phyloP scores from a whole-genome alignment of 768 basidiomycete genomes.

The Russula abietina region DNA sequence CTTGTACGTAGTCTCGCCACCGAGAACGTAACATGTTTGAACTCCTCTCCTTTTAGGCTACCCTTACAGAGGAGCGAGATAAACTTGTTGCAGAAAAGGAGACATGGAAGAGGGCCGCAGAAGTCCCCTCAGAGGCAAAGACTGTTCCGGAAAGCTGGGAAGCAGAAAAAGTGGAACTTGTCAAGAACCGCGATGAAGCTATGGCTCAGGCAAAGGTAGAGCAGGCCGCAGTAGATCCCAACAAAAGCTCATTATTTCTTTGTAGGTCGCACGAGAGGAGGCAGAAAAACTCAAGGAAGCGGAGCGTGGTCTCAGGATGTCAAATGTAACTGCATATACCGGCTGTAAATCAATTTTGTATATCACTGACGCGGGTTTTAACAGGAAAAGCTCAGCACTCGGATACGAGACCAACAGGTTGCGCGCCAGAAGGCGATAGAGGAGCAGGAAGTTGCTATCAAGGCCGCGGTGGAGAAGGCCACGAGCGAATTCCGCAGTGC shows the following conservation, averaged over 20 bases:
- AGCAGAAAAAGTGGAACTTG: constrained; percentile 51
- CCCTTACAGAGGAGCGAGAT: constrained; percentile 55
- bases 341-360: not conserved
- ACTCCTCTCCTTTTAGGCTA: not conserved
- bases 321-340: constrained; percentile 22
- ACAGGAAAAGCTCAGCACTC: constrained; percentile 45
- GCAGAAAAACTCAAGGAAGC: constrained; percentile 27
- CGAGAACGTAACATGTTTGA: not conserved
- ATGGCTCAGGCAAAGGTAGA: constrained; percentile 52
- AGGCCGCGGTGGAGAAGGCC: constrained; percentile 52
- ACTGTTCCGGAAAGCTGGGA: constrained; percentile 43
- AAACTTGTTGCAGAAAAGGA: constrained; percentile 56
- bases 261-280: constrained; percentile 26
- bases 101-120: constrained; percentile 33
- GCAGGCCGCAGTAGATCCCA: not conserved
- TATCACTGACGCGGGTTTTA: not conserved
- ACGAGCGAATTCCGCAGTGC: constrained; percentile 39
- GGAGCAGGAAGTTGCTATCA: constrained; percentile 45
- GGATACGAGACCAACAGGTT: constrained; percentile 46
- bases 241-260: not conserved
- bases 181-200: constrained; percentile 56
- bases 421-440: constrained; percentile 48
- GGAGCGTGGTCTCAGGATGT: constrained; percentile 25
- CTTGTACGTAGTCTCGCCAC: constrained; percentile 31
- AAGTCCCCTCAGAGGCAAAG: constrained; percentile 19